Conservation (phyloP, 768 basidiomycete species). For the Leucocoprinus birnbaumii region DNA sequence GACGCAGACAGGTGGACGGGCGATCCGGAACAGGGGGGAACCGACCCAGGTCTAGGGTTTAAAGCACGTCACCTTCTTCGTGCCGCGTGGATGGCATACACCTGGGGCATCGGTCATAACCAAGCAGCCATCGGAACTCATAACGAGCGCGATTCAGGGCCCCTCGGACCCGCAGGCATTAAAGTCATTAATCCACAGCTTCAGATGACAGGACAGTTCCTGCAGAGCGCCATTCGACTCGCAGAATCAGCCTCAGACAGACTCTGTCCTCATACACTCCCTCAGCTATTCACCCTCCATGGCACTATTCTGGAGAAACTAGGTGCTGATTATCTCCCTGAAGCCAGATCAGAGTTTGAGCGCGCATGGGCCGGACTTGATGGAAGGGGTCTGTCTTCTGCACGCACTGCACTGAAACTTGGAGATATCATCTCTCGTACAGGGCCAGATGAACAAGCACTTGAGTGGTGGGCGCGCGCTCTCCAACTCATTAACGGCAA, state of each 20-base stretch:
- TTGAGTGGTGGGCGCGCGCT: constrained; percentile 68
- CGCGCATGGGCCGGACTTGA: constrained; percentile 50
- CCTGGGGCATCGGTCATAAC: constrained; percentile 54
- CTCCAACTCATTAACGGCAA: constrained; percentile 42
- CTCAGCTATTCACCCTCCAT: constrained; percentile 53
- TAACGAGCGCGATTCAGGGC: constrained; percentile 28
- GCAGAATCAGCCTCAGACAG: constrained; percentile 33
- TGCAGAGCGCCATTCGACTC: constrained; percentile 45
- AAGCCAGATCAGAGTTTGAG: constrained; percentile 56
- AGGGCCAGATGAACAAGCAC: constrained; percentile 48
- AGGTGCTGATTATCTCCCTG: constrained; percentile 47
- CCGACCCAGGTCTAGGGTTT: constrained; percentile 68
- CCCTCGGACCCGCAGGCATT: constrained; percentile 30
- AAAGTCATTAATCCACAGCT: constrained; percentile 53
- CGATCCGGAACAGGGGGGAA: constrained; percentile 51
- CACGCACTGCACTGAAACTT: constrained; percentile 60
- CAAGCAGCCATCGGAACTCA: constrained; percentile 35
- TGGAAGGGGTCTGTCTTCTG: constrained; percentile 38
- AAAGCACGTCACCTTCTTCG: constrained; percentile 60
- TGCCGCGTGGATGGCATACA: constrained; percentile 68
- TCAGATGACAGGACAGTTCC: constrained; percentile 49
- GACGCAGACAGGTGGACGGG: constrained; percentile 64
- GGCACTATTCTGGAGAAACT: constrained; percentile 60
- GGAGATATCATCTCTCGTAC: constrained; percentile 63
- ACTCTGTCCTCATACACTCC: constrained; percentile 47